phyloP scores from a whole-genome alignment of 371 early-diverging fungal species.

The Funneliformis caledonium region DNA sequence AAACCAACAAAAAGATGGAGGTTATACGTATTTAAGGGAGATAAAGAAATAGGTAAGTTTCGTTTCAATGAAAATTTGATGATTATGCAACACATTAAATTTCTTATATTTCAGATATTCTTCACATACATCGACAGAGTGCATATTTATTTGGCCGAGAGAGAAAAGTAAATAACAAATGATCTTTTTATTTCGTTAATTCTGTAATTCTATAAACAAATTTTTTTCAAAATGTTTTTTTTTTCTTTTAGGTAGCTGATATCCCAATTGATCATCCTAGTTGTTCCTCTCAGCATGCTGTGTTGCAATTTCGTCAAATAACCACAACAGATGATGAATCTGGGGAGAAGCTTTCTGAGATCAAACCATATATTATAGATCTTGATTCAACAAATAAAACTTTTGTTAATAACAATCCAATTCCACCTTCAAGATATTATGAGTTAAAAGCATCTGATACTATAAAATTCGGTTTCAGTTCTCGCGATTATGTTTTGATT shows the following conservation, averaged over 20 bases:
- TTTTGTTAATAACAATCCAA: conserved; percentile 76
- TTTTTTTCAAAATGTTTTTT: not conserved
- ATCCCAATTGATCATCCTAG: conserved; percentile 90
- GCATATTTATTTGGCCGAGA: conserved; percentile 91
- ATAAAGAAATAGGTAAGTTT: conserved; percentile 78
- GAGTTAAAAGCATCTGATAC: conserved; percentile 84
- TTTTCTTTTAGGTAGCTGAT: conserved; percentile 73
- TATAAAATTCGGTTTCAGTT: conserved; percentile 86
- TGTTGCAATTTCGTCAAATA: conserved; percentile 79
- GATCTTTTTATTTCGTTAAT: not conserved
- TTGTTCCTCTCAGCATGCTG: conserved; percentile 90
- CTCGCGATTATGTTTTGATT: conserved; percentile 90
- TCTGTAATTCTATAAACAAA: not conserved
- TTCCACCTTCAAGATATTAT: conserved; percentile 79
- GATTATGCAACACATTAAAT: not conserved
- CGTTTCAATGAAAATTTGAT: not conserved
- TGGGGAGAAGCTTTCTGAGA: conserved; percentile 20
- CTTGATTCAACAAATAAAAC: conserved; percentile 92
- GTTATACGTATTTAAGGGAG: conserved; percentile 91
- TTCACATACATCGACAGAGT: conserved; percentile 86
- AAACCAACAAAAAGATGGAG: conserved; percentile 78
- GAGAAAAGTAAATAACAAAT: conserved; percentile 62
- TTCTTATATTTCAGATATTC: conserved; percentile 61
- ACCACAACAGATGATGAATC: conserved; percentile 48
- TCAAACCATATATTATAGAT: conserved; percentile 94